Conservation (phyloP, 306 rosid genomes). For the Lathyrus sativus region DNA sequence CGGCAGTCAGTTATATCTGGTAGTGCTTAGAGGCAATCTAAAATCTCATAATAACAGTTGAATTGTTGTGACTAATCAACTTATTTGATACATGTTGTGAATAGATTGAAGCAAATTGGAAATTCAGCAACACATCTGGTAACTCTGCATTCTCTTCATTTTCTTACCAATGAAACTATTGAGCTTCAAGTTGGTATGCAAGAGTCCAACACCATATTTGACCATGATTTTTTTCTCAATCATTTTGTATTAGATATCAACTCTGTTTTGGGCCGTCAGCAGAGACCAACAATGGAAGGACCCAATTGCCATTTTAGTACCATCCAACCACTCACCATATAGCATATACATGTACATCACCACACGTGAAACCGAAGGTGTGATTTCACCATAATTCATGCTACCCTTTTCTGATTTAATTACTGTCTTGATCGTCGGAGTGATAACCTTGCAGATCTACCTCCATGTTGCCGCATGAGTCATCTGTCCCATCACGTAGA, state of each 20-base stretch:
- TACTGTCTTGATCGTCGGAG: no score
- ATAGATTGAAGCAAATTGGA: neutral
- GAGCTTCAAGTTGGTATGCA: conserved; percentile 48
- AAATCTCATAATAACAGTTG: neutral
- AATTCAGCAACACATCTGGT: conserved; percentile 4
- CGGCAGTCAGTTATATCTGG: no score
- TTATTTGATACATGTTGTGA: conserved; percentile 17
- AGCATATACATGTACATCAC: no score
- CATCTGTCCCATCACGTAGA: no score
- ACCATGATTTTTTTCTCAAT: conserved; percentile 59
- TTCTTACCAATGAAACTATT: conserved; percentile 55
- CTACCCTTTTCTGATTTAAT: no score
- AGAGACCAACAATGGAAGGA: no score
- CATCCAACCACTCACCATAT: no score
- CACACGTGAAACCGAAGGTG: no score
- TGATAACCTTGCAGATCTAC: no score
- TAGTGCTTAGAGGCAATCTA: neutral
- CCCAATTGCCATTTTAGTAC: no score
- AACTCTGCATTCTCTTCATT: neutral
- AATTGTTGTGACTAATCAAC: neutral
- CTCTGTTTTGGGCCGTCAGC: no score
- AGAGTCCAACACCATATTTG: conserved; percentile 57
- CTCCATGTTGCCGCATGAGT: neutral
- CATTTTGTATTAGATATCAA: conserved; percentile 54
- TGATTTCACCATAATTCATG: no score